These are phyloP conservation scores for Podospora conica DNA, from an alignment of 495 filamentous ascomycete genomes.

Conservation along the genomic window DNA sequence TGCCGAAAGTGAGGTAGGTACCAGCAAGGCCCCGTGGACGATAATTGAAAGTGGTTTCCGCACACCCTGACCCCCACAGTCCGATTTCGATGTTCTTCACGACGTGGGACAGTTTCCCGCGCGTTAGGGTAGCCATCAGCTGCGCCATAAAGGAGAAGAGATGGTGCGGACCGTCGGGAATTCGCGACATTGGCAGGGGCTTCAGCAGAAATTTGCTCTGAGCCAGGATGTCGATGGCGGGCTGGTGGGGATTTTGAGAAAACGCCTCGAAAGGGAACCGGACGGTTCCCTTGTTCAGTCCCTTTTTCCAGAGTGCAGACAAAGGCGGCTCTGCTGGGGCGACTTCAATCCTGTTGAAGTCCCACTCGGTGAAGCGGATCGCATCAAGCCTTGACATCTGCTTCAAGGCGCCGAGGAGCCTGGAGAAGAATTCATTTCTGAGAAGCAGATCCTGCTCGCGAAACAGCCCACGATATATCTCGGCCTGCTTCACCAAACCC, in stretches of 20 bases:
- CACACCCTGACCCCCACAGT: not conserved
- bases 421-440: not conserved
- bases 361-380: not conserved
- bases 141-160: not conserved
- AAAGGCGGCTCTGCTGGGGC: not conserved
- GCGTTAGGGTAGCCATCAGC: not conserved
- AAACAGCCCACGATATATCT: not conserved
- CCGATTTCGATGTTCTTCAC: not conserved
- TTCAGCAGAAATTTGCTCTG: not conserved
- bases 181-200: not conserved
- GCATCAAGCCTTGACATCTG: not conserved
- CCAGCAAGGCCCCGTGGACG: not conserved
- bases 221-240: not conserved
- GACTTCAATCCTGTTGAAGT: not conserved
- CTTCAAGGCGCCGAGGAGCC: not conserved
- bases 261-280: not conserved
- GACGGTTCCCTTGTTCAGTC: not conserved
- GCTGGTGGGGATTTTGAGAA: not conserved
- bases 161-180: not conserved
- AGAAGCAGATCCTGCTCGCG: not conserved
- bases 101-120: not conserved
- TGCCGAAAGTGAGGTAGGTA: not conserved
- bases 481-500: not conserved
- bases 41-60: not conserved
- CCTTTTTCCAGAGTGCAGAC: not conserved